phyloP scores from a whole-genome alignment of 345 rosid species.

The Lenwebbia sp. region DNA sequence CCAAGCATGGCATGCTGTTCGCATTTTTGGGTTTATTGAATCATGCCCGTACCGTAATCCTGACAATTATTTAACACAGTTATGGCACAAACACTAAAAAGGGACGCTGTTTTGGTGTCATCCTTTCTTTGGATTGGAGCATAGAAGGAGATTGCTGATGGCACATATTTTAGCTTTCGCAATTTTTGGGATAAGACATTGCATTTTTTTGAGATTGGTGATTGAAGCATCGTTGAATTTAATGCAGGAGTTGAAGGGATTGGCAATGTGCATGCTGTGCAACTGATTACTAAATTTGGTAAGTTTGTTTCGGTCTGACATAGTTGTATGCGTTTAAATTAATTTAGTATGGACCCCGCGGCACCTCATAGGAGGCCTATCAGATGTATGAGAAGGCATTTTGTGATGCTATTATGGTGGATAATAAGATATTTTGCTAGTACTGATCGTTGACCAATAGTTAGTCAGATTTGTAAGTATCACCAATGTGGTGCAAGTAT shows the following conservation, averaged over 20 bases:
- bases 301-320: conserved; percentile 9
- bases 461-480: not conserved
- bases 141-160: not conserved
- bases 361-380: not conserved
- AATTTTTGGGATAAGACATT: not conserved
- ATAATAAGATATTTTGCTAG: not conserved
- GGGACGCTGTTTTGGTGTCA: not conserved
- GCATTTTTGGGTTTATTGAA: not conserved
- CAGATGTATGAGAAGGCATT: not conserved
- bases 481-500: not conserved
- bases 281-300: conserved; percentile 74
- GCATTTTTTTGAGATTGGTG: not conserved
- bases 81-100: not conserved
- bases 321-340: not conserved
- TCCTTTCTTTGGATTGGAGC: not conserved
- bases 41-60: not conserved
- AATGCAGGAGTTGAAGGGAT: conserved; percentile 80
- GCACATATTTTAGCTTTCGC: not conserved
- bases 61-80: not conserved
- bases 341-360: not conserved
- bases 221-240: not conserved
- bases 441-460: not conserved
- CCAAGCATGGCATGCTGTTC: not conserved
- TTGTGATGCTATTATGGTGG: not conserved
- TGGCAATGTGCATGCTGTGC: conserved; percentile 67